Percentiles rank a stretch among this genome's conserved stretches.
phyloP scores from a whole-genome alignment of 768 basidiomycete species.

The Holtermanniella nyarrowii region DNA sequence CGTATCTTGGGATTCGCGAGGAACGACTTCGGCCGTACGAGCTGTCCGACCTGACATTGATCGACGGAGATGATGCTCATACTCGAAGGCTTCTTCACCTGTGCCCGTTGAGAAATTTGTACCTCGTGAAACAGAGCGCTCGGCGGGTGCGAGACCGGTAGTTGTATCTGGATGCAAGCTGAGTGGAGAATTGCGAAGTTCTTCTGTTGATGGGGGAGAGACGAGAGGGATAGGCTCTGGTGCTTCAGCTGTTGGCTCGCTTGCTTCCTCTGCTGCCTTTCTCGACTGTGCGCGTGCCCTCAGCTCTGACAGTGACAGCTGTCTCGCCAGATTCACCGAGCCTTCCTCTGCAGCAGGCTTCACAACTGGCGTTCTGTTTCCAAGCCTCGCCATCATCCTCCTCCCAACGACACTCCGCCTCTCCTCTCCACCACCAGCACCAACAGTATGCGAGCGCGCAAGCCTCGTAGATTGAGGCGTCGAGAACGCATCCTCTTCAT shows the following conservation, averaged over 20 bases:
- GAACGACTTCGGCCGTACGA: constrained; percentile 9
- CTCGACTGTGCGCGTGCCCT: neutral
- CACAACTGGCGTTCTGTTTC: constrained; percentile 19
- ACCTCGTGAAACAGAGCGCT: constrained; percentile 24
- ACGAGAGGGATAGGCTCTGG: neutral
- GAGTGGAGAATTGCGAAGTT: constrained; percentile 4
- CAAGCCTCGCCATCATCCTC: constrained; percentile 39
- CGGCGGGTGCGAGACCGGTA: constrained; percentile 8
- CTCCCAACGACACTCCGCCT: constrained; percentile 39
- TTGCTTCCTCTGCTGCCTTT: too few species aligned
- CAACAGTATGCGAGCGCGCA: constrained; percentile 37
- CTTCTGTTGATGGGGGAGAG: neutral
- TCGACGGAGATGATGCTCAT: constrained; percentile 32
- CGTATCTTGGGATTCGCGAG: constrained; percentile 7
- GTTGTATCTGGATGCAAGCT: constrained; percentile 4
- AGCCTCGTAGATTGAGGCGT: constrained; percentile 22
- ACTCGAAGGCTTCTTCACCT: constrained; percentile 32
- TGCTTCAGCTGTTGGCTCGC: neutral
- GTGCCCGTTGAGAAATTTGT: constrained; percentile 18
- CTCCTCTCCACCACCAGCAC: constrained; percentile 22
- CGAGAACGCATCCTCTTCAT: neutral
- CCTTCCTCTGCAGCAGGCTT: constrained; percentile 2
- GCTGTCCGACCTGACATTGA: constrained; percentile 28
- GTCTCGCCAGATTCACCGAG: constrained; percentile 4
- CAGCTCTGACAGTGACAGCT: constrained; percentile 4